phyloP scores from a whole-genome alignment of 2,329 filamentous ascomycete genomes.

The Claviceps monticola region DNA sequence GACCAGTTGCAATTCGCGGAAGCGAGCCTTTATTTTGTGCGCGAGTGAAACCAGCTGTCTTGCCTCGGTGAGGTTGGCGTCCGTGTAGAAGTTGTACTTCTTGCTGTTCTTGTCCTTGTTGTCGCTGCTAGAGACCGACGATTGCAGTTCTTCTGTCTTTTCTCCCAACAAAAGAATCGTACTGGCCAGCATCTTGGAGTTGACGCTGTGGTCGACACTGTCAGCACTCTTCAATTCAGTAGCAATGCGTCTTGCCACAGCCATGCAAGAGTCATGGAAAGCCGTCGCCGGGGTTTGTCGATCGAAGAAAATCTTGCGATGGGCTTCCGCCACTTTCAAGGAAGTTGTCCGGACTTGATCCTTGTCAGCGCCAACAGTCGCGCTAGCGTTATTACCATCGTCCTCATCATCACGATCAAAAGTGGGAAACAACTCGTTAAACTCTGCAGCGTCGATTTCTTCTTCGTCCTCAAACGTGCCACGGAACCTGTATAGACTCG shows the following conservation, averaged over 20 bases:
- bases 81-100: constrained; percentile 78
- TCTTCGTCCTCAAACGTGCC: constrained; percentile 67
- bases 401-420: constrained; percentile 37
- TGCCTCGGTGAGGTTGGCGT: constrained; percentile 63
- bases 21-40: constrained; percentile 54
- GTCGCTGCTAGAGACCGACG: constrained; percentile 18
- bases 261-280: constrained; percentile 30
- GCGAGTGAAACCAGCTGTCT: constrained; percentile 59
- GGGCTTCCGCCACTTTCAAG: constrained; percentile 45
- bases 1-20: constrained; percentile 53
- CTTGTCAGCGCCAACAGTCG: constrained; percentile 18
- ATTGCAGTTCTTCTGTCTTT: constrained; percentile 32
- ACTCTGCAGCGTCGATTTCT: constrained; percentile 57
- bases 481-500: constrained; percentile 70
- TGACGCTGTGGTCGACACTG: constrained; percentile 23
- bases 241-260: constrained; percentile 26
- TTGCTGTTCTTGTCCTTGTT: constrained; percentile 6
- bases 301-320: constrained; percentile 38
- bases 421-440: constrained; percentile 68
- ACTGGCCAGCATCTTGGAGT: constrained; percentile 48
- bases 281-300: constrained; percentile 25
- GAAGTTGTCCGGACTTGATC: constrained; percentile 40
- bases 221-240: constrained; percentile 14
- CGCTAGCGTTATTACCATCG: constrained; percentile 10
- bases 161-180: constrained; percentile 53